Percentiles rank a stretch among this genome's conserved stretches.
These are phyloP conservation scores for Kitagawia praeruptora DNA, from an alignment of 129 eudicot genomes.

Conservation along the genomic window DNA sequence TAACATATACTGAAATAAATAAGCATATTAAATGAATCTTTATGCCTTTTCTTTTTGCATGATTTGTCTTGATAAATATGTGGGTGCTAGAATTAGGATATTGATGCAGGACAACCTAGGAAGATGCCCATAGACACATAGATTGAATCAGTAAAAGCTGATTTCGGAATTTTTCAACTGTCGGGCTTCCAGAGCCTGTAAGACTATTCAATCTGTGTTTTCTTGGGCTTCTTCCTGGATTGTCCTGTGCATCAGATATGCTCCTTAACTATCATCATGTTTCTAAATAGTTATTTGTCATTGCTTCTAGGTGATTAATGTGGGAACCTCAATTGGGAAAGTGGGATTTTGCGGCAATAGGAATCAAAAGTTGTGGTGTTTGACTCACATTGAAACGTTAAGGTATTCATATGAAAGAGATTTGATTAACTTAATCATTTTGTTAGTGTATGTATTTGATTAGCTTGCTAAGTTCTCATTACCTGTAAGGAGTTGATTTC, in stretches of 20 bases:
- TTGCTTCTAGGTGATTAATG: conserved; percentile 61
- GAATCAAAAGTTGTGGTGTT: conserved; percentile 70
- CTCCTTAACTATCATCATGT: not conserved
- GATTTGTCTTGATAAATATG: not conserved
- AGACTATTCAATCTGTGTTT: not conserved
- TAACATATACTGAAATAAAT: not conserved
- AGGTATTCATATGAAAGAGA: conserved; percentile 36
- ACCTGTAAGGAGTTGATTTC: not conserved
- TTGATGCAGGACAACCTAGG: not conserved
- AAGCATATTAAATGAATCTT: not conserved
- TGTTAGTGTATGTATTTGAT: not conserved
- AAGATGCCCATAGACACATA: not conserved
- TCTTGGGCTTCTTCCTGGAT: not conserved
- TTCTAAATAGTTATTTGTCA: not conserved
- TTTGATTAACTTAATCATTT: not conserved
- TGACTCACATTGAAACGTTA: conserved; percentile 83
- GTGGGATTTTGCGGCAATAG: conserved; percentile 62
- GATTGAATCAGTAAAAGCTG: not conserved
- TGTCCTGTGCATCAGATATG: not conserved
- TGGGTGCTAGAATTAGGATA: not conserved
- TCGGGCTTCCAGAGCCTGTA: not conserved
- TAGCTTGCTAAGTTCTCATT: not conserved
- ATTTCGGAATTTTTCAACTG: not conserved
- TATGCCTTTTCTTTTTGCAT: not conserved
- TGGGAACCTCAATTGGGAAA: conserved; percentile 81